Base-by-base conservation (phyloP, 768 basidiomycete genomes). In the Tubosaeta brunneosetosa region DNA sequence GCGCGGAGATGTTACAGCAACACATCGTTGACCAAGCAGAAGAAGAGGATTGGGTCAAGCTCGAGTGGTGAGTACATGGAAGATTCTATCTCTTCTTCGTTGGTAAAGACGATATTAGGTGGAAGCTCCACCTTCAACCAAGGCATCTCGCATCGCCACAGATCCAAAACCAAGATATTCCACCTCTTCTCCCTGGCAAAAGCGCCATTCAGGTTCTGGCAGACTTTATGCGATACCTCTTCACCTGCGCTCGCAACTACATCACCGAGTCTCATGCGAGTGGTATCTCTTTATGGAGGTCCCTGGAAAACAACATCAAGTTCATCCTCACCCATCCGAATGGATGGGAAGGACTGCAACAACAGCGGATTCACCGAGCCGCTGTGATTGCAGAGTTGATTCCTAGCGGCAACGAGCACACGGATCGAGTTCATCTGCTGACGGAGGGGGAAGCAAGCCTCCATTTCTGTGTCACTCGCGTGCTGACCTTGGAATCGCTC, bases 1-100 rank as follows among this genome's bases (percentile, higher is more conserved):
- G 79, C 1, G 76, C 76, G 1, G 77, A 78, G 52, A 71, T 74
- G 0, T 17, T 59, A 14, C 62, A 69, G n/a, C 68, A 71, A 26
- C 65, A 66, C 11, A 56, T 72, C 22, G 60, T 72, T 22, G 72
- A 72, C 11, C 55, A 65, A 29, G 29, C 29, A 9, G 29, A 29
- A 9, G 29, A 29, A 29, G 29, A 29, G 29, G 9, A 29, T 29
- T 64, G 58, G 74, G 47, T 52, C 17, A 78, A 73, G 55, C 66
- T 73, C 1, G 73, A 76, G 61, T 74, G 74, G 75, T 74, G 29
- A 55, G 57, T 6, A 14, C 34, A n/a, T 14, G 31, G 16, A 11
- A 16, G 10, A 31, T 8, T 31, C 13, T n/a, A 5, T 17, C 6
- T 42, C 13, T 16, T 46, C 6, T 36, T 33, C n/a, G 14, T 41